These are phyloP conservation scores for Warburgia ugandensis DNA, from an alignment of 164 flowering plant genomes.

Conservation along the genomic window DNA sequence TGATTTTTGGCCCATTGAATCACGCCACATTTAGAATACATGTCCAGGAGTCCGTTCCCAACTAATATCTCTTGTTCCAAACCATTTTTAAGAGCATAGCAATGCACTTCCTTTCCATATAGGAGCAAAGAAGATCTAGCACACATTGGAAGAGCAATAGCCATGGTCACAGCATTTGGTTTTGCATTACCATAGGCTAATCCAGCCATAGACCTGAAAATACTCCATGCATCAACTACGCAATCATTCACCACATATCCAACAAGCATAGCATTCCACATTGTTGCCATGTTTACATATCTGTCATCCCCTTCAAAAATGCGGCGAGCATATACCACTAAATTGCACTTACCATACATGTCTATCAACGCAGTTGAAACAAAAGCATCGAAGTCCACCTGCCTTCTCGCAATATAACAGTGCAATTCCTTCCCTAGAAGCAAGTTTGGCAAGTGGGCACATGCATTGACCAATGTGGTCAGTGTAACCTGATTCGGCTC, in stretches of 20 bases:
- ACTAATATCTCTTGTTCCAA: slow-evolving; percentile 20
- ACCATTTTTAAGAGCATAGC: slow-evolving; percentile 19
- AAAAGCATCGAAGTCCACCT: slow-evolving; percentile 8
- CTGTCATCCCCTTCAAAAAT: slow-evolving; percentile 11
- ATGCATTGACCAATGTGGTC: slow-evolving; percentile 18
- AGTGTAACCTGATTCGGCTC: slow-evolving; percentile 23
- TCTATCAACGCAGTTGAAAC: slow-evolving; percentile 22
- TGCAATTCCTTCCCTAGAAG: slow-evolving; percentile 20
- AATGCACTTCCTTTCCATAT: slow-evolving; percentile 24
- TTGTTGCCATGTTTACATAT: slow-evolving; percentile 2
- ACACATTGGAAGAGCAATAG: slow-evolving; percentile 26
- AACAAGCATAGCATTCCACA: slow-evolving; percentile 20
- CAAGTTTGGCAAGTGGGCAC: slow-evolving; percentile 14
- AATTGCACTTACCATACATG: slow-evolving; percentile 23
- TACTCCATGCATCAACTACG: slow-evolving; percentile 16
- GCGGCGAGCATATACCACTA: slow-evolving; percentile 14
- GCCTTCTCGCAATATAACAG: slow-evolving; percentile 15
- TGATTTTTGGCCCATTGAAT: slow-evolving; percentile 9
- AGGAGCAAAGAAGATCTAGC: slow-evolving; percentile 17
- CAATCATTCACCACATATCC: slow-evolving; percentile 15
- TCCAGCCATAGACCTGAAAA: slow-evolving; percentile 13
- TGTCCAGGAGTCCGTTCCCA: slow-evolving; percentile 28
- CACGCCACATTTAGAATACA: slow-evolving; percentile 34
- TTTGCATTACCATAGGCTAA: slow-evolving; percentile 4
- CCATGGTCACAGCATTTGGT: slow-evolving; percentile 30